Conservation (phyloP, 371 early-diverging fungal species). For the Apophysomyces ossiformis region DNA sequence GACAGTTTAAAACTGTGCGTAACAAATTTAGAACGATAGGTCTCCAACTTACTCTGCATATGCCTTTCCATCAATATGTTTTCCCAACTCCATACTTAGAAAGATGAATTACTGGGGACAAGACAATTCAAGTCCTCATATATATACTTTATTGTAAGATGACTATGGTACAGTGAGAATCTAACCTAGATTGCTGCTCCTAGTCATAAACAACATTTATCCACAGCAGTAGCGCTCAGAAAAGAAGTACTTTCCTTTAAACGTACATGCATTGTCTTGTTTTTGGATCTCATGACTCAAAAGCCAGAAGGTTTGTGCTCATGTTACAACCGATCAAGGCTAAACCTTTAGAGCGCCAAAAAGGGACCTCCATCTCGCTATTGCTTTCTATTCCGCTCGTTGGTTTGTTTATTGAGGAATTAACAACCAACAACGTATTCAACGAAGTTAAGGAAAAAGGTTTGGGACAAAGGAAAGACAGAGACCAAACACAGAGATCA, state of each 20-base stretch:
- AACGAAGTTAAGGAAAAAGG: too few relatives aligned
- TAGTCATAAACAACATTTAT: background rate
- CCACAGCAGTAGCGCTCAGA: background rate
- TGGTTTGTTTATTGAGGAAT: background rate
- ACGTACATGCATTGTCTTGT: background rate
- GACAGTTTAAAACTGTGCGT: background rate
- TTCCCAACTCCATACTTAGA: background rate
- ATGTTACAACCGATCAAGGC: constrained; percentile 1
- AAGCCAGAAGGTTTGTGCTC: background rate
- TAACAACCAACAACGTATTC: background rate
- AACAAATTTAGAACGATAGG: too few relatives aligned
- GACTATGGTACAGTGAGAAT: background rate
- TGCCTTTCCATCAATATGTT: constrained; percentile 67
- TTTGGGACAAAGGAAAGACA: background rate
- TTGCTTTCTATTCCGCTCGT: background rate
- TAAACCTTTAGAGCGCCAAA: background rate
- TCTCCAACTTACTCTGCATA: constrained; percentile 60
- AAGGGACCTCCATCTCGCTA: too few relatives aligned
- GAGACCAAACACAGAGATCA: background rate
- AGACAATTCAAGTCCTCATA: too few relatives aligned
- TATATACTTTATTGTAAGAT: too few relatives aligned
- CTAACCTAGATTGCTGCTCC: background rate
- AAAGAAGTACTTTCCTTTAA: background rate
- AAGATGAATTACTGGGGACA: too few relatives aligned
- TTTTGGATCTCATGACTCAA: too few relatives aligned